phyloP scores from a whole-genome alignment of 2,329 filamentous ascomycete genomes.

The Stagonosporopsis vannaccii region DNA sequence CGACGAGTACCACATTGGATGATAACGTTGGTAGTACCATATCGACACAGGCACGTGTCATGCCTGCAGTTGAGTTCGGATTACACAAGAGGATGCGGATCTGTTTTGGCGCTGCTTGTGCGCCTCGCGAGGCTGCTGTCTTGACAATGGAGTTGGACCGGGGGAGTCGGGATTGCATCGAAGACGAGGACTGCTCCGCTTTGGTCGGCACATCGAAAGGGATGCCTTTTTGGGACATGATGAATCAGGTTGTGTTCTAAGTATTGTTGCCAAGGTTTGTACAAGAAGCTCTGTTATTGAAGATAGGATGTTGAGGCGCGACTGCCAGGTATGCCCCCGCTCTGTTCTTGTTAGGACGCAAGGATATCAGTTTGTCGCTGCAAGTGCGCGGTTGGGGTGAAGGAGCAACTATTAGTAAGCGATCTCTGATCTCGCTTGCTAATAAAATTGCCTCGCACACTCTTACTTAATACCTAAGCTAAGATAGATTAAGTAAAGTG shows the following conservation, averaged over 20 bases:
- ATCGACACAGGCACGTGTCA: constrained; percentile 58
- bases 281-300: too few species aligned
- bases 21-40: constrained; percentile 55
- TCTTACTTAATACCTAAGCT: too few species aligned
- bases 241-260: not conserved
- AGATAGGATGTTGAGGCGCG: too few species aligned
- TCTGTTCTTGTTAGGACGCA: too few species aligned
- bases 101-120: constrained; percentile 16
- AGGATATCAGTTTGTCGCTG: too few species aligned
- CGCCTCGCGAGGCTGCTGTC: constrained; percentile 8
- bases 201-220: constrained; percentile 13
- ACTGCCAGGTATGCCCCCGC: too few species aligned
- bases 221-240: constrained; percentile 12
- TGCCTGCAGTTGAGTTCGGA: constrained; percentile 56
- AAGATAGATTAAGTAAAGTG: too few species aligned
- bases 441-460: too few species aligned
- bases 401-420: too few species aligned
- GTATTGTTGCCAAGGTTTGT: not conserved
- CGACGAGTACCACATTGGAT: constrained; percentile 56
- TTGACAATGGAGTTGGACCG: constrained; percentile 11
- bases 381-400: too few species aligned
- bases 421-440: too few species aligned
- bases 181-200: not conserved
- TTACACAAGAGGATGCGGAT: constrained; percentile 58
- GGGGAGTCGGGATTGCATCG: constrained; percentile 4